Evolutionary conservation across 768 basidiomycete species (phyloP).

Genomic region (Lactarius vividus): DNA sequence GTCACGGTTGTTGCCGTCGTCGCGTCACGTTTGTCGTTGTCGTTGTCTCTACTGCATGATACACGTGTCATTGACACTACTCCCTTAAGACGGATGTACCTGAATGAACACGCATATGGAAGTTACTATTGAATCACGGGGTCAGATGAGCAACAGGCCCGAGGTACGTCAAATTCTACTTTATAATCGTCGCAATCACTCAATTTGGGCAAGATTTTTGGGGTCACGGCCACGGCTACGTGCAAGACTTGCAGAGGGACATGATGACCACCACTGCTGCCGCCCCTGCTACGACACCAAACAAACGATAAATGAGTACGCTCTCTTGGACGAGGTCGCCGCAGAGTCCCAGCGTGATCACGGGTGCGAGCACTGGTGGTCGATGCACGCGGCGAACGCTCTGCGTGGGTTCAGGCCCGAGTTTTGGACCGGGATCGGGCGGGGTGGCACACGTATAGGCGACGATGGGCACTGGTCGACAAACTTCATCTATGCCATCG

Average conservation of each 20-base stretch:
- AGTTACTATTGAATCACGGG: too few relatives aligned
- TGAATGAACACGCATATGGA: too few relatives aligned
- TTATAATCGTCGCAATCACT: too few relatives aligned
- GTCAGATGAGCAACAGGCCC: too few relatives aligned
- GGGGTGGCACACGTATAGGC: constrained; percentile 1
- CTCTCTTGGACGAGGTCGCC: not conserved
- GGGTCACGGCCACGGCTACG: constrained; percentile 24
- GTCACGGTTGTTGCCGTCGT: too few relatives aligned
- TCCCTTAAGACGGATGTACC: too few relatives aligned
- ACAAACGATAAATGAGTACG: not conserved
- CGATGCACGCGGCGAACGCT: constrained; percentile 58
- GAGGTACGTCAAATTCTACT: too few relatives aligned
- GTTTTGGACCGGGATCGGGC: constrained; percentile 5
- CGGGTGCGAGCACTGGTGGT: constrained; percentile 45
- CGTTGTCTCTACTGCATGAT: too few relatives aligned
- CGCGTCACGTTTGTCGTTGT: too few relatives aligned
- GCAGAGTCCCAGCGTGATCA: constrained; percentile 5
- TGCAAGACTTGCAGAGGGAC: constrained; percentile 10
- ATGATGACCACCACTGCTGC: constrained; percentile 2
- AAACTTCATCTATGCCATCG: constrained; percentile 31
- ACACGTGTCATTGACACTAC: too few relatives aligned
- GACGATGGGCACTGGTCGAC: constrained; percentile 41
- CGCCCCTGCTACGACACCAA: not conserved
- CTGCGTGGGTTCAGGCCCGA: constrained; percentile 50
- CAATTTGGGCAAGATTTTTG: too few relatives aligned